phyloP scores from a whole-genome alignment of 2,329 filamentous ascomycete species.

The Drechslerella stenobrocha region DNA sequence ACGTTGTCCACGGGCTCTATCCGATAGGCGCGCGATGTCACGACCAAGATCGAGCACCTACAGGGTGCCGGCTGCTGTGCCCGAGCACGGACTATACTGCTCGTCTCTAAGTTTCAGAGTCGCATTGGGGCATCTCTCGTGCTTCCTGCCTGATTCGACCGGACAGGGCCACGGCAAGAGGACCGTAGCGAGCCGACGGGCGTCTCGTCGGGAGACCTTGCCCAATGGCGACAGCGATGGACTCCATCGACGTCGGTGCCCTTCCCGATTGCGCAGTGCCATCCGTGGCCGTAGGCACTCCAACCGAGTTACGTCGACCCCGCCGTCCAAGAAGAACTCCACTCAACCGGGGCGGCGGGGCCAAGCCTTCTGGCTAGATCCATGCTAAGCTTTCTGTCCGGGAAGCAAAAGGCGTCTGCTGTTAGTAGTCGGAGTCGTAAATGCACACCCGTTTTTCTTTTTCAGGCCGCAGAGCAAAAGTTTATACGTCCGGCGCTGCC shows the following conservation, averaged over 20 bases:
- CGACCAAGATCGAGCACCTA: too few relatives aligned
- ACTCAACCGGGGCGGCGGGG: conserved; percentile 7
- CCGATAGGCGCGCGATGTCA: too few relatives aligned
- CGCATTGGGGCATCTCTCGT: conserved; percentile 24
- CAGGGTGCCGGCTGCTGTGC: too few relatives aligned
- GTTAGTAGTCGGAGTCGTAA: not conserved
- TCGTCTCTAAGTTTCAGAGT: too few relatives aligned
- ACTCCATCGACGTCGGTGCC: too few relatives aligned
- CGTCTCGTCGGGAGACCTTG: conserved; percentile 5
- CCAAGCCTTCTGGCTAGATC: conserved; percentile 3
- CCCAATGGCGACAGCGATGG: not conserved
- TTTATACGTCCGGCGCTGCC: not conserved
- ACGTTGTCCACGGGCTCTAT: too few relatives aligned
- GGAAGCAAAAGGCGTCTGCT: not conserved
- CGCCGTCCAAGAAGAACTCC: not conserved
- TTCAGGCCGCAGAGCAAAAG: not conserved
- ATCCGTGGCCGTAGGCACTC: conserved; percentile 31
- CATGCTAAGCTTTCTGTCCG: conserved; percentile 45
- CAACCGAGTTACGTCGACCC: conserved; percentile 18
- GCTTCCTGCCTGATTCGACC: conserved; percentile 32
- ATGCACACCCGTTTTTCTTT: not conserved
- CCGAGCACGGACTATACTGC: too few relatives aligned
- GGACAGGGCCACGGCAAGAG: not conserved
- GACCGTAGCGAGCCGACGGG: conserved; percentile 7
- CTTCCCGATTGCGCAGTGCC: conserved; percentile 46